Conservation (phyloP, 1,284 basidiomycete species). For the Ceratobasidium sp. region DNA sequence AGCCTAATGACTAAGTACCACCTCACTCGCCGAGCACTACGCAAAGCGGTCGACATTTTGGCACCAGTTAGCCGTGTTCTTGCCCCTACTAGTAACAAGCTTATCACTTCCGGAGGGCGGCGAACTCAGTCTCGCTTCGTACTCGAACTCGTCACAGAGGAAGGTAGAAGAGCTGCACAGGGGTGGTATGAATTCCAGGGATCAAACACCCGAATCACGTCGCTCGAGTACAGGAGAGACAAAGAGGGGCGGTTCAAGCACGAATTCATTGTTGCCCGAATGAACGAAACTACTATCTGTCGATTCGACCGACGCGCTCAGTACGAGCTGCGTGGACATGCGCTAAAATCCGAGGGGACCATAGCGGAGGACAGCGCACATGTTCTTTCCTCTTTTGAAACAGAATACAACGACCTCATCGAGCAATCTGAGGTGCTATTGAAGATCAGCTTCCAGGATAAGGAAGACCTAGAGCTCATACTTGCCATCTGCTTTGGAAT, state of each 20-base stretch:
- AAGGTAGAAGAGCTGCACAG: not conserved
- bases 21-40: no score
- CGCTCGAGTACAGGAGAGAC: conserved; percentile 8
- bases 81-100: no score
- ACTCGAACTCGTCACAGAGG: not conserved
- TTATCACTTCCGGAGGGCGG: no score
- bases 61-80: no score
- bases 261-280: not conserved
- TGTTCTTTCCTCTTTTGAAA: not conserved
- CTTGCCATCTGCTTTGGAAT: conserved; percentile 1
- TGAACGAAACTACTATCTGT: not conserved
- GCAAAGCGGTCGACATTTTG: no score
- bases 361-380: no score
- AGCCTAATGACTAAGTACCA: no score
- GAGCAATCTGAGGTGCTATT: not conserved
- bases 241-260: not conserved
- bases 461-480: not conserved
- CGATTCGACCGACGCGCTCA: conserved; percentile 5
- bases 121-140: no score
- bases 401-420: not conserved
- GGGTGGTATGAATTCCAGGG: conserved; percentile 1
- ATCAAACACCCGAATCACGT: not conserved
- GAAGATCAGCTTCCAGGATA: not conserved
- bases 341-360: not conserved
- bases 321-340: not conserved